Evolutionary conservation across 768 basidiomycete species (phyloP).

Genomic region (Dentipellis fragilis): DNA sequence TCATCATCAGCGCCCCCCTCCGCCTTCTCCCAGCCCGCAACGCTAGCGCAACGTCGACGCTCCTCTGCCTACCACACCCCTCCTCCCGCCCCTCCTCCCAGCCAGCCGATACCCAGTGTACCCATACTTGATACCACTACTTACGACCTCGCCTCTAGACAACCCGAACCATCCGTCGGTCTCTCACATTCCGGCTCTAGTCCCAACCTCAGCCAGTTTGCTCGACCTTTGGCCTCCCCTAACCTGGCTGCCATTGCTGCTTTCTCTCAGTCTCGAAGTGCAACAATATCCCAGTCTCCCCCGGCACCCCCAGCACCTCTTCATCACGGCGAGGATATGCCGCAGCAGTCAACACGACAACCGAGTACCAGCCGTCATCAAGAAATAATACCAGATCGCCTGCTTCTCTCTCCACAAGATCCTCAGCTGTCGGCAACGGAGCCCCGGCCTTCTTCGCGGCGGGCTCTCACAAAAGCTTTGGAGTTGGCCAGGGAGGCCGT

Average conservation of each 20-base stretch:
- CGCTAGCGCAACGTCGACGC: constrained; percentile 45
- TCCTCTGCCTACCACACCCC: constrained; percentile 56
- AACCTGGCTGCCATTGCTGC: constrained; percentile 44
- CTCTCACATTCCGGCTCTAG: constrained; percentile 12
- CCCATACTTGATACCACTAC: constrained; percentile 29
- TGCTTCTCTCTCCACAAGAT: constrained; percentile 30
- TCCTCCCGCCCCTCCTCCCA: constrained; percentile 64
- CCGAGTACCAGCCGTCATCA: constrained; percentile 19
- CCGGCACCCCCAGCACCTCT: constrained; percentile 24
- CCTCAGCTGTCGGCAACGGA: constrained; percentile 31
- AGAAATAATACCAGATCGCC: constrained; percentile 33
- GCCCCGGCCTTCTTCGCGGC: constrained; percentile 66
- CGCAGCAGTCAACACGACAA: constrained; percentile 27
- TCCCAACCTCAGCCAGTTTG: constrained; percentile 10
- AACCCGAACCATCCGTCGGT: constrained; percentile 15
- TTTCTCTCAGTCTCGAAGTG: constrained; percentile 45
- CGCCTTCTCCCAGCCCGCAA: constrained; percentile 19
- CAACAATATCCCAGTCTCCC: constrained; percentile 18
- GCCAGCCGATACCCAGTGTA: constrained; percentile 61
- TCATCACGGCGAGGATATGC: constrained; percentile 51
- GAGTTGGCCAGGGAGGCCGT: constrained; percentile 88
- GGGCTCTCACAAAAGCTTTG: constrained; percentile 76
- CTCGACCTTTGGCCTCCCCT: constrained; percentile 13
- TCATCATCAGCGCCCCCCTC: constrained; percentile 23
- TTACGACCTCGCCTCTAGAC: constrained; percentile 16